Evolutionary conservation across 2,329 filamentous ascomycete genomes (phyloP).

Genomic region (Emmonsia crescens): DNA sequence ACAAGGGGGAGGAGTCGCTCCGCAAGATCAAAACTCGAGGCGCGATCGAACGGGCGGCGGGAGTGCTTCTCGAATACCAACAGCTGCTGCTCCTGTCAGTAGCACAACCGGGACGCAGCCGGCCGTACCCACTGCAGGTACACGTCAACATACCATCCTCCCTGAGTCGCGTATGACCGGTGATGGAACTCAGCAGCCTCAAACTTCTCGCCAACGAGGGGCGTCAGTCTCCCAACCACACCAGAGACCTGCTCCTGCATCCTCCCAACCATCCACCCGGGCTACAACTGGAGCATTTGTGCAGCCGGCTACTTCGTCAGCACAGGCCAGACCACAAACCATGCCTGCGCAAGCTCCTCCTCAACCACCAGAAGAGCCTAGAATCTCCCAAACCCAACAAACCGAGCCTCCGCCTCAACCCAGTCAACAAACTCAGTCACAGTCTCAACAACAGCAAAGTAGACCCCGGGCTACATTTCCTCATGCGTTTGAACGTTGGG

Average conservation of each 20-base stretch:
- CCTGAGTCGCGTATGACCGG: constrained; percentile 1
- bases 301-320: constrained; percentile 1
- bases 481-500: constrained; percentile 96
- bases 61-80: not conserved
- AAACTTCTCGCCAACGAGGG: constrained; percentile 7
- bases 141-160: not conserved
- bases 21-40: constrained; percentile 7
- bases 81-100: constrained; percentile 2
- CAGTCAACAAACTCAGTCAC: constrained; percentile 7
- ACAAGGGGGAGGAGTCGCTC: constrained; percentile 3
- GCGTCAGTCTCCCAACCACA: constrained; percentile 10
- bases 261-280: not conserved
- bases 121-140: not conserved
- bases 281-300: constrained; percentile 1
- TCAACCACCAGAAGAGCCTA: constrained; percentile 3
- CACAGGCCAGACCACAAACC: constrained; percentile 3
- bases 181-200: constrained; percentile 6
- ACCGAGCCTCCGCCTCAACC: not conserved
- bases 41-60: not conserved
- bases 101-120: constrained; percentile 1
- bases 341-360: not conserved
- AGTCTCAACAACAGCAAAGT: constrained; percentile 9
- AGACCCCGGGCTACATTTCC: constrained; percentile 61
- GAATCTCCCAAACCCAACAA: constrained; percentile 2
- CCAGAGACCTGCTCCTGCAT: constrained; percentile 8